Evolutionary conservation across 2,329 filamentous ascomycete species (phyloP), one percentile per base, ranked within the genome.

Genomic region (Ilyonectria mors-panacis): DNA sequence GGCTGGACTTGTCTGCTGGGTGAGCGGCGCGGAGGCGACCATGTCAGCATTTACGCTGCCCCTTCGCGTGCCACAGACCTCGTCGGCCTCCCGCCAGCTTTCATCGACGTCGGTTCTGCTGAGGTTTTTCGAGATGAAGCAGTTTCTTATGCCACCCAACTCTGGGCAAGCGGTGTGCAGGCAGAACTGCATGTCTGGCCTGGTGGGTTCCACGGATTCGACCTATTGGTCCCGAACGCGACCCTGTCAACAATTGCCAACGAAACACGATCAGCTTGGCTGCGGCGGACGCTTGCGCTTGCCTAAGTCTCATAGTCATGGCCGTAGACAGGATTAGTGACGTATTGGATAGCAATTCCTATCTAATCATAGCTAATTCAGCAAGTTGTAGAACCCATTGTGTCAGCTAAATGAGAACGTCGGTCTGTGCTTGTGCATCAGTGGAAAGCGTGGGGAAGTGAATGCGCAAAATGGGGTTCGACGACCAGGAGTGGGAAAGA

Each of bases 101-200:
- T n/a, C n/a, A n/a, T n/a, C n/a, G n/a, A n/a, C n/a, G n/a, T n/a
- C n/a, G n/a, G n/a, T n/a, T n/a, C n/a, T n/a, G n/a, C n/a, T n/a
- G n/a, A 55, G 12, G n/a, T 35, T 15, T 55, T 55, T 21, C 10
- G 51, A 21, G 51, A 55, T 9, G 51, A 55, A 21, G 51, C 51
- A 6, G 51, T 55, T 17, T 19, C 33, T 15, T 55, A 55, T 39
- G 51, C 51, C 12, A 37, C 51, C 5, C n/a, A 26, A 8, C 51
- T 55, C 33, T 55, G 51, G 51, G 33, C 10, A 10, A 19, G 51
- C 15, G 51, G 51, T 55, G 33, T 55, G n/a, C 51, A 55, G 33
- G 51, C 51, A 17, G 51, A 55, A 21, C 33, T 55, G 33, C 51
- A 55, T 39, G 51, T 55, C 10, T 55, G 51, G 51, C 51, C 51